These are phyloP conservation scores for Arabidopsis suecica DNA, from an alignment of 345 rosid species.

Conservation along the genomic window DNA sequence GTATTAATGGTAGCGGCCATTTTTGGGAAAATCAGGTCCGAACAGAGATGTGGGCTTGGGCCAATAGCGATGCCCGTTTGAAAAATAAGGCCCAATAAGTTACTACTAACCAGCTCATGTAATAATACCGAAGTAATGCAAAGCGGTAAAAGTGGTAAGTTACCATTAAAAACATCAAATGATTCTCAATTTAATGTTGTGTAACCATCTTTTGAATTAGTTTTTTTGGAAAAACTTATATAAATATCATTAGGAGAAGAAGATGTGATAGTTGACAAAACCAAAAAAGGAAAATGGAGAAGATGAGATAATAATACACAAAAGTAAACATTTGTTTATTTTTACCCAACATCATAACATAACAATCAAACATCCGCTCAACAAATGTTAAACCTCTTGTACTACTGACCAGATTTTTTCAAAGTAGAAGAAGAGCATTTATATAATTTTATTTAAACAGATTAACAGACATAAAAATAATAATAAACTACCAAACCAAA, in stretches of 20 bases:
- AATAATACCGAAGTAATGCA: too few relatives aligned
- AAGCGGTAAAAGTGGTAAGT: too few relatives aligned
- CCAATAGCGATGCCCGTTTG: too few relatives aligned
- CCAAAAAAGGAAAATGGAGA: not conserved
- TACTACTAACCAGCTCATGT: too few relatives aligned
- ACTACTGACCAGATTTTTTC: constrained; percentile 7
- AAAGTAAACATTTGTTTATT: constrained; percentile 7
- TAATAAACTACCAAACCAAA: constrained; percentile 8
- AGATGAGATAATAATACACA: not conserved
- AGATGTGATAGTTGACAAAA: not conserved
- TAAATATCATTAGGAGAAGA: too few relatives aligned
- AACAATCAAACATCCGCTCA: constrained; percentile 28
- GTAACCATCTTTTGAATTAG: too few relatives aligned
- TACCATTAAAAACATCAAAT: too few relatives aligned
- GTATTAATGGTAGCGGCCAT: not conserved
- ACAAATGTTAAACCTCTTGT: constrained; percentile 1
- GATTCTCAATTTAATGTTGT: too few relatives aligned
- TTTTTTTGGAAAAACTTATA: too few relatives aligned
- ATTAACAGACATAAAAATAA: constrained; percentile 23
- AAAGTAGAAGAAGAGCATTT: constrained; percentile 7
- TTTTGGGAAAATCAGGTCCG: not conserved
- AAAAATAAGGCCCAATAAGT: too few relatives aligned
- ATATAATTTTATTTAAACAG: not conserved
- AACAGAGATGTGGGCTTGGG: too few relatives aligned
- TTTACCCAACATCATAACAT: not conserved